phyloP scores from a whole-genome alignment of 2,329 filamentous ascomycete genomes.

The Raffaelea albimanens region DNA sequence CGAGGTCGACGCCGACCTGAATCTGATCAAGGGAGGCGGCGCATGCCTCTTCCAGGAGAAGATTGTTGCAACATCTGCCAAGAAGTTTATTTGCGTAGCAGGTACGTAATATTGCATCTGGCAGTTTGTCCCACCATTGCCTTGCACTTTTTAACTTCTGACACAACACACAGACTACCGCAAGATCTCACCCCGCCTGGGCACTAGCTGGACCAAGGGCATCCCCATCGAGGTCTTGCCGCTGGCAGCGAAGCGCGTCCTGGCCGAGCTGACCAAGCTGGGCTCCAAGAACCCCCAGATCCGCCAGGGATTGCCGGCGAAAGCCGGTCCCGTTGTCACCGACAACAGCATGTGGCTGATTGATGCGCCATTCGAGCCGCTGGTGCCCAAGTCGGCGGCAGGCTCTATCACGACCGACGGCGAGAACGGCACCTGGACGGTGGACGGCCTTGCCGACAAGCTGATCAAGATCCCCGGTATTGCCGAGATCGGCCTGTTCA shows the following conservation, averaged over 20 bases:
- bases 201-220: constrained; percentile 65
- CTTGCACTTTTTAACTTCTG: neutral
- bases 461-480: constrained; percentile 81
- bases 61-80: constrained; percentile 75
- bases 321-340: constrained; percentile 71
- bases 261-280: constrained; percentile 60
- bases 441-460: constrained; percentile 60
- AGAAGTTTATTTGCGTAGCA: constrained; percentile 67
- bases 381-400: constrained; percentile 33
- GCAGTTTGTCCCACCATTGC: neutral
- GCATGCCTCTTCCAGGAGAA: constrained; percentile 99
- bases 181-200: constrained; percentile 71
- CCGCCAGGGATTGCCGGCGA: constrained; percentile 58
- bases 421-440: constrained; percentile 66
- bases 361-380: constrained; percentile 75
- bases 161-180: constrained; percentile 55
- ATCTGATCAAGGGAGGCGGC: constrained; percentile 95
- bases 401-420: constrained; percentile 36
- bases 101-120: constrained; percentile 7
- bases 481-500: constrained; percentile 85
- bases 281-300: constrained; percentile 64
- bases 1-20: constrained; percentile 88
- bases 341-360: constrained; percentile 86
- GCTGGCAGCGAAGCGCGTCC: constrained; percentile 67
- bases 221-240: constrained; percentile 94